Percentiles rank a stretch among this genome's conserved stretches.
These are phyloP conservation scores for Macrocystidia cucumis DNA, from an alignment of 1,284 basidiomycete genomes.

Conservation along the genomic window DNA sequence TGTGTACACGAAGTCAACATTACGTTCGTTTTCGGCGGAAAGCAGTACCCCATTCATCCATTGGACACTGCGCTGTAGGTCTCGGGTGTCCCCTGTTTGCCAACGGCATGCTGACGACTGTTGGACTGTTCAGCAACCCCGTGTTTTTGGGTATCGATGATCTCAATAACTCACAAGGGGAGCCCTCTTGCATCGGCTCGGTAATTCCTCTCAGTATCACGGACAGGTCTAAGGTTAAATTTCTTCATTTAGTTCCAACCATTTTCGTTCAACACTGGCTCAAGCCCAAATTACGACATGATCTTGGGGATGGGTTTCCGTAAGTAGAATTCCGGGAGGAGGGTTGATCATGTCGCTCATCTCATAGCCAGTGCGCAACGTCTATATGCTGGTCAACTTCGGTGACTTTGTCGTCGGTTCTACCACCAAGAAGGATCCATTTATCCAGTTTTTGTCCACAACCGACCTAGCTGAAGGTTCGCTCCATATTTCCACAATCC, in stretches of 20 bases:
- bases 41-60: slow-evolving; percentile 63
- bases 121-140: slow-evolving; percentile 41
- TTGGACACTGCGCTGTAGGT: slow-evolving; percentile 62
- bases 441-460: slow-evolving; percentile 46
- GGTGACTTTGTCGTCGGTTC: slow-evolving; percentile 43
- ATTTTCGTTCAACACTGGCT: slow-evolving; percentile 70
- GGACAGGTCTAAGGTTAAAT: slow-evolving; percentile 1
- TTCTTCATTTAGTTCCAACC: slow-evolving; percentile 57
- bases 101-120: too few relatives aligned
- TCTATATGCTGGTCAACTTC: slow-evolving; percentile 51
- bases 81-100: too few relatives aligned
- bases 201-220: slow-evolving; percentile 30
- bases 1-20: slow-evolving; percentile 67
- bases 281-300: slow-evolving; percentile 72
- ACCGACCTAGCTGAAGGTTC: slow-evolving; percentile 31
- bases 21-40: slow-evolving; percentile 62
- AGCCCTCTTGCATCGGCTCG: slow-evolving; percentile 64
- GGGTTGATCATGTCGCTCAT: slow-evolving; percentile 1
- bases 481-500: too few relatives aligned
- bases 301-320: slow-evolving; percentile 77
- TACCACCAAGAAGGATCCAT: slow-evolving; percentile 33
- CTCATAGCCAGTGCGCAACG: slow-evolving; percentile 51
- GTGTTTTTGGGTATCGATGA: slow-evolving; percentile 49
- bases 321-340: slow-evolving; percentile 25
- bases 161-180: too few relatives aligned